Evolutionary conservation across 805 yeast species (phyloP).

Genomic region (Saturnispora hagleri): DNA sequence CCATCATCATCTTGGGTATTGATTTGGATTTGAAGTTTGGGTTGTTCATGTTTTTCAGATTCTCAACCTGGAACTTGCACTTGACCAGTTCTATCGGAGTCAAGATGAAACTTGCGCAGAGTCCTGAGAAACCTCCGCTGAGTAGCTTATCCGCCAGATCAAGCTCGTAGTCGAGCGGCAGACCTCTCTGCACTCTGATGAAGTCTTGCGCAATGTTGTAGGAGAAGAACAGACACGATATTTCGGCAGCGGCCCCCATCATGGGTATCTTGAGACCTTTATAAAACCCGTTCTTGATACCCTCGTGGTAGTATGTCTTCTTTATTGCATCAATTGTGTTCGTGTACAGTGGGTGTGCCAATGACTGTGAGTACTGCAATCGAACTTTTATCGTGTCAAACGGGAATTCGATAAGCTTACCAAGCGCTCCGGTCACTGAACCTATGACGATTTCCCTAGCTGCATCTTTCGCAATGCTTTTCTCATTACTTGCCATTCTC

Average conservation of each 20-base stretch:
- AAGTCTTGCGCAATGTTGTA: slow-evolving; percentile 41
- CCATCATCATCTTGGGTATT: slow-evolving; percentile 30
- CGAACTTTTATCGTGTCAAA: slow-evolving; percentile 90
- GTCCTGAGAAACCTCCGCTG: slow-evolving; percentile 79
- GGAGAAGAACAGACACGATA: slow-evolving; percentile 66
- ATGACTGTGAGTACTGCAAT: slow-evolving; percentile 62
- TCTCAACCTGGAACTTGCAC: slow-evolving; percentile 74
- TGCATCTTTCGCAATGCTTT: slow-evolving; percentile 18
- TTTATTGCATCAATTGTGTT: slow-evolving; percentile 61
- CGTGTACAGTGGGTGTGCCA: slow-evolving; percentile 36
- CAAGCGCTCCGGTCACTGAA: slow-evolving; percentile 68
- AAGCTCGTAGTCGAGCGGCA: slow-evolving; percentile 15
- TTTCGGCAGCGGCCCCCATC: slow-evolving; percentile 85
- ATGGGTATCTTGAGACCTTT: slow-evolving; percentile 75
- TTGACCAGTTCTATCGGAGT: slow-evolving; percentile 92
- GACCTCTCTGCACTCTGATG: slow-evolving; percentile 23
- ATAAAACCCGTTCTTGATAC: slow-evolving; percentile 62
- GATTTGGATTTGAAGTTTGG: slow-evolving; percentile 17
- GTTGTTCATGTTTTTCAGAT: slow-evolving; percentile 21
- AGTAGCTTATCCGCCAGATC: slow-evolving; percentile 29
- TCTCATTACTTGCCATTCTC: slow-evolving; percentile 3
- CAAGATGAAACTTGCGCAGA: slow-evolving; percentile 69
- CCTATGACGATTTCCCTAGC: slow-evolving; percentile 38
- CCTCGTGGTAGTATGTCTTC: slow-evolving; percentile 59
- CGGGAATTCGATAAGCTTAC: slow-evolving; percentile 83